Base-by-base conservation (phyloP, 139 green algal genomes). In the Eudorina sp. region DNA sequence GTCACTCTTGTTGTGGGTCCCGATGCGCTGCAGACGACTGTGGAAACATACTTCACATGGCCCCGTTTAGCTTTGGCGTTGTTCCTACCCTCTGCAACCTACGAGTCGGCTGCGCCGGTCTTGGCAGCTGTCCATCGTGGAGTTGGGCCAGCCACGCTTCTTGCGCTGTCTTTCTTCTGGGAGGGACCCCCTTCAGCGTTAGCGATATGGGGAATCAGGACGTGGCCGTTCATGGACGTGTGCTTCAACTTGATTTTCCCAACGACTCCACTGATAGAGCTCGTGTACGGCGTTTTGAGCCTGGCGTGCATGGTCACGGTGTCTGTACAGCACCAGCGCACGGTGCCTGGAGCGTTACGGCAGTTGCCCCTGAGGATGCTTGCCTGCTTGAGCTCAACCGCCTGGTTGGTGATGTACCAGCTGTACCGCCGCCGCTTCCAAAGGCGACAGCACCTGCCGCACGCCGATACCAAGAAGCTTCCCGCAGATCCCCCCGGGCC, bases 201-300 rank as follows among this genome's bases (percentile, higher is more conserved):
- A 25, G 66, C 66, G n/a, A 4, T 75, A 29, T 75, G 66, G 66
- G 66, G 66, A 29, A 48, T 75, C 9, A 46, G 25, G 34, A 75
- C 66, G 34, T 75, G 66, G 66, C 34, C 66, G 46, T 45, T 75
- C 34, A 75, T 75, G 66, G 66, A 75, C 31, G 46, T 75, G 25
- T 19, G 66, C 36, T 75, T 75, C 66, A 75, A 75, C 38, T 14
- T 34, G 25, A 75, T 75, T 3, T 75, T 75, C 25, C 66, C 66
- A 31, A 75, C 66, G 4, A 75, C 66, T 27, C 34, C 36, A 1
- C 13, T 25, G 38, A 29, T 75, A 14, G 66, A 75, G 31, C 16
- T 75, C 16, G 66, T 75, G 31, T 75, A 75, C 23, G 66, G 66
- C 66, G 38, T 75, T 34, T 46, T 48, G 16, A 75, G 66, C 38